Base-by-base conservation (phyloP, 139 green algal species). In the Chlorella sp. region DNA sequence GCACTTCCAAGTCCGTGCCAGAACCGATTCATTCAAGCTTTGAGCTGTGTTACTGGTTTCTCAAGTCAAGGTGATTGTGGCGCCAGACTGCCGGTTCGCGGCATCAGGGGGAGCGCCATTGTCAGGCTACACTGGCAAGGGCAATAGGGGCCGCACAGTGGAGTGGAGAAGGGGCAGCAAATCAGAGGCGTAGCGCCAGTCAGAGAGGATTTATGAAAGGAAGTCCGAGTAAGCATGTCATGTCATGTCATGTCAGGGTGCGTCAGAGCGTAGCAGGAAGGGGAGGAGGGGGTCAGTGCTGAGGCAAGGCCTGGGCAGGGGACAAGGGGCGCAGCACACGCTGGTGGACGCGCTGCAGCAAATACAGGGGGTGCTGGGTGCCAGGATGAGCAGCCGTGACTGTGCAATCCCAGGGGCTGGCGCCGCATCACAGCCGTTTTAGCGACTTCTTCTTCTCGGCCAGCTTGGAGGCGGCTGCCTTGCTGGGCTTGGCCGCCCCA, bases 361-460 rank as follows among this genome's bases (percentile, higher is more conserved):
- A 30, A 13, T 39, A 26, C 25, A 39, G 17, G 69, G 17, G 26
- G 16, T 41, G 65, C n/a, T n/a, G n/a, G n/a, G n/a, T n/a, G n/a
- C n/a, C n/a, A n/a, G n/a, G n/a, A n/a, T n/a, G n/a, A n/a, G n/a
- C n/a, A n/a, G n/a, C n/a, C n/a, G n/a, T n/a, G n/a, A n/a, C n/a
- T n/a, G n/a, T n/a, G n/a, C n/a, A n/a, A n/a, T n/a, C n/a, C n/a
- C n/a, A n/a, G n/a, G 12, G 4, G 36, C 20, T 55, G 69, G 18
- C 15, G 69, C 65, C 23, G 65, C 65, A 51, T 88, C 72, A 98
- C 39, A 98, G 87, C 51, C 95, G 82, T 84, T 95, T 96, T 16
- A 98, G 82, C 65, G 89, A 94, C 74, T 94, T 94, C 83, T 98
- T 98, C 68, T 90, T 95, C 21, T 85, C 90, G 38, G 85, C 74